Evolutionary conservation across 352 stramenopile species (phyloP).

Genomic region (Globisporangium cederbergense): DNA sequence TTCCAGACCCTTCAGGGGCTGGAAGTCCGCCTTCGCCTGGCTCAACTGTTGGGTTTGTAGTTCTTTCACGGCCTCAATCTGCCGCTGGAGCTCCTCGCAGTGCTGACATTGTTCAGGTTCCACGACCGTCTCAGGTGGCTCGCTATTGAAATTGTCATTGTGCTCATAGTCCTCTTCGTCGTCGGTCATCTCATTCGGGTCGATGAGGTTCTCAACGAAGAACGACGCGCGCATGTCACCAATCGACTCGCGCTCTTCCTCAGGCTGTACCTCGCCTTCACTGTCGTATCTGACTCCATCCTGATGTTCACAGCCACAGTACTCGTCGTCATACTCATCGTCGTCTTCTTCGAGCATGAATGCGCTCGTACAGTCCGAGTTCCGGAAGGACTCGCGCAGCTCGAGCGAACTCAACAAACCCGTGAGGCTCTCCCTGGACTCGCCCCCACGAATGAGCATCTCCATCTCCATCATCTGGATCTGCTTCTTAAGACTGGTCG

Average conservation of each 20-base stretch:
- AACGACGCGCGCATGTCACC: conserved; percentile 17
- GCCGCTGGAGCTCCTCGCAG: conserved; percentile 3
- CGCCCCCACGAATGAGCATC: conserved; percentile 14
- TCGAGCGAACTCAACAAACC: conserved; percentile 22
- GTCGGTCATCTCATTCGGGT: conserved; percentile 20
- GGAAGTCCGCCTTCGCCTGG: too few relatives aligned
- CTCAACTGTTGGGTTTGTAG: background rate
- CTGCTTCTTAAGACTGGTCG: conserved; percentile 27
- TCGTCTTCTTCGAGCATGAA: background rate
- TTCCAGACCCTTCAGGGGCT: background rate
- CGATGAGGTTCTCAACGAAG: conserved; percentile 16
- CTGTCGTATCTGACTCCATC: background rate
- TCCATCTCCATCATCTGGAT: conserved; percentile 30
- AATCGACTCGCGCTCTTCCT: conserved; percentile 24
- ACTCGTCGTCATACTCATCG: background rate
- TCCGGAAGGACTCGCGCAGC: conserved; percentile 12
- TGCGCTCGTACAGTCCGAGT: conserved; percentile 9
- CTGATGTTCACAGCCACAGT: too few relatives aligned
- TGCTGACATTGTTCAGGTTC: background rate
- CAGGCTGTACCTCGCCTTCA: conserved; percentile 22
- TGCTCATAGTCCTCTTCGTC: conserved; percentile 20
- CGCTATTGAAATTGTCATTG: conserved; percentile 11
- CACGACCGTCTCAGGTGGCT: conserved; percentile 11
- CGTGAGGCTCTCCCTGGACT: conserved; percentile 14
- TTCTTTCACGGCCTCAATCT: background rate